Evolutionary conservation across 192 early-diverging fungal genomes (phyloP).

Genomic region (Spinellus fusiger): DNA sequence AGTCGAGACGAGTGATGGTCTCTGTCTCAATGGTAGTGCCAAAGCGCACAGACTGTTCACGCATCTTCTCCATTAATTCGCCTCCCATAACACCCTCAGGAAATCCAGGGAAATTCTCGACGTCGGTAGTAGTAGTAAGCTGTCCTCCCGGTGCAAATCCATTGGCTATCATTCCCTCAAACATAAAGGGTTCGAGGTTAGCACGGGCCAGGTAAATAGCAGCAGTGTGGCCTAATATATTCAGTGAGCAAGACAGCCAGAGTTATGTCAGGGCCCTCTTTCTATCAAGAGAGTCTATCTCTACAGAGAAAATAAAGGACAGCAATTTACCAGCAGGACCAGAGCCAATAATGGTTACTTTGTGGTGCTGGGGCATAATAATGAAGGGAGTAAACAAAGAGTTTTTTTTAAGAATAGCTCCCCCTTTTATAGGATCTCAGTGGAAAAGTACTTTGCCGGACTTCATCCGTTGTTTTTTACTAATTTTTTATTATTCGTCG

Average conservation of each 20-base stretch:
- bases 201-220: constrained; percentile 95
- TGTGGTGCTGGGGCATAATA: constrained; percentile 40
- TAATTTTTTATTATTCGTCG: too few species aligned
- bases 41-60: constrained; percentile 79
- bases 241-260: neutral
- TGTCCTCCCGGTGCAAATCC: constrained; percentile 59
- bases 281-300: neutral
- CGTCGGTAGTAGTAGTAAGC: constrained; percentile 94
- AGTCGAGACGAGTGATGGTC: constrained; percentile 85
- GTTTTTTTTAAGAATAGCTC: too few species aligned
- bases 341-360: constrained; percentile 78
- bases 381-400: neutral
- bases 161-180: constrained; percentile 95
- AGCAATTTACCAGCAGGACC: constrained; percentile 76
- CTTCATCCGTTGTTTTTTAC: too few species aligned
- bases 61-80: constrained; percentile 82
- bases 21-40: constrained; percentile 87
- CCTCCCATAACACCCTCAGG: constrained; percentile 84
- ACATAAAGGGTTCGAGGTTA: constrained; percentile 88
- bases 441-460: too few species aligned
- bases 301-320: too few species aligned
- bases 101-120: constrained; percentile 96
- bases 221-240: constrained; percentile 81
- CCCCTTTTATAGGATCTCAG: too few species aligned
- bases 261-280: neutral